Evolutionary conservation across 2,329 filamentous ascomycete species (phyloP), one percentile per base, ranked within the genome.

Genomic region (Aspergillus ruber): DNA sequence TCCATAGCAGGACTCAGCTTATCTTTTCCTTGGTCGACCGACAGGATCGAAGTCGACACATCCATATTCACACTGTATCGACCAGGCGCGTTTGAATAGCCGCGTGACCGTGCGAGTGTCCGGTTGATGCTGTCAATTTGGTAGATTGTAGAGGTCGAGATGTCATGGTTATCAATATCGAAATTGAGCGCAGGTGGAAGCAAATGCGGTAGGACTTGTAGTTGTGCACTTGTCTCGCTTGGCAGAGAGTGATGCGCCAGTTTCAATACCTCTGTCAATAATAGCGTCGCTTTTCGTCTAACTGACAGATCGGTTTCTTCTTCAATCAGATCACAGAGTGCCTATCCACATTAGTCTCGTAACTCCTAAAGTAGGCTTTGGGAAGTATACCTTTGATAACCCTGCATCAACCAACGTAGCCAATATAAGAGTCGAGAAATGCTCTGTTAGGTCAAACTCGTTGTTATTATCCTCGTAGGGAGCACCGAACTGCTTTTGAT

Each of bases 111-210:
- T 63, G 94, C 94, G 12, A 98, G 73, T 0, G 90, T 97, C 53
- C 89, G 83, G 66, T 91, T 98, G 56, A 98, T 90, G 63, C 91
- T 96, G 71, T 95, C 95, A 46, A 98, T 95, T 64, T 97, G 93
- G 61, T 97, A 98, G 10, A 98, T 88, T 15, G 94, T 94, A 6
- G 89, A 85, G 6, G 89, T 90, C 6, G 91, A 89, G 48, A 86
- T 77, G 56, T 90, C 90, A 46, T 88, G 84, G 20, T 83, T 79
- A 25, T 90, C 82, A 17, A 82, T 76, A 18, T 81, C 75, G 57
- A 90, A 88, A 29, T 83, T 79, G 2, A 87, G 79, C 4, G 90
- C 89, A 0, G 84, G 82, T 6, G 84, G 78, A 59, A 98, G 86
- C 1, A 97, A 76, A 51, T 91, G 85, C 0, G 93, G 93, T 15